Base-by-base conservation (phyloP, 2,329 filamentous ascomycete genomes). In the Microdochium nivale region DNA sequence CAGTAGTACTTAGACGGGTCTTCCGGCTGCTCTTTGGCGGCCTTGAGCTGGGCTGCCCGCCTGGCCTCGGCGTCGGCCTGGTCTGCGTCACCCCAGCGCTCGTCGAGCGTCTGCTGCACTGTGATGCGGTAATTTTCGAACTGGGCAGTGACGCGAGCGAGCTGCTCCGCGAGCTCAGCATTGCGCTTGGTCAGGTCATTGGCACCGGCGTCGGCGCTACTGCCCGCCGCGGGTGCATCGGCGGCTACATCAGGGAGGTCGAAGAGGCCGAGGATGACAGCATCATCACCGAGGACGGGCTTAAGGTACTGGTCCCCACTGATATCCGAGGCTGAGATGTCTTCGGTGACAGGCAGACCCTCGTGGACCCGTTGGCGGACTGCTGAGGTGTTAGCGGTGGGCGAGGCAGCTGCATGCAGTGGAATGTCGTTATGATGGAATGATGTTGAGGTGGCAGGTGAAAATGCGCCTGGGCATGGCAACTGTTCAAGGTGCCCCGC, bases 211-310 rank as follows among this genome's bases (percentile, higher is more conserved):
- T 57, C 49, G 25, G 57, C 16, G 51, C 60, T 46, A 53, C 46
- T 32, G 5, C 53, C 51, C 10, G 54, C 56, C 16, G 56, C 23
- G 51, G 56, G 51, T 4, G 50, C 58, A 2, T 60, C 66, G 16
- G 68, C 60, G 13, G 70, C 67, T 25, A 74, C 67, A 35, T 74
- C 70, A 10, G 78, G 75, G 19, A 95, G 74, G 55, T 96, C 94
- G 56, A 95, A 92, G 21, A 99, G 75, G 52, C 81, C 88, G 64
- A 95, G 90, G 30, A 99, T 81, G 50, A 97, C 74, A 3, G 91
- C 88, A 65, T 99, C 94, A 58, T 96, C 90, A 53, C 94, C 86
- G 8, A 99, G 71, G 3, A 90, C 84, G 0, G 94, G 94, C 63
- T 87, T 87, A 53, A 99, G 75, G 63, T 84, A 95, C 57, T 79